A percentile compares a stretch with the other conserved stretches of the same genome.
Evolutionary conservation across 345 rosid species (phyloP).

Genomic region (Aurinia saxatilis): DNA sequence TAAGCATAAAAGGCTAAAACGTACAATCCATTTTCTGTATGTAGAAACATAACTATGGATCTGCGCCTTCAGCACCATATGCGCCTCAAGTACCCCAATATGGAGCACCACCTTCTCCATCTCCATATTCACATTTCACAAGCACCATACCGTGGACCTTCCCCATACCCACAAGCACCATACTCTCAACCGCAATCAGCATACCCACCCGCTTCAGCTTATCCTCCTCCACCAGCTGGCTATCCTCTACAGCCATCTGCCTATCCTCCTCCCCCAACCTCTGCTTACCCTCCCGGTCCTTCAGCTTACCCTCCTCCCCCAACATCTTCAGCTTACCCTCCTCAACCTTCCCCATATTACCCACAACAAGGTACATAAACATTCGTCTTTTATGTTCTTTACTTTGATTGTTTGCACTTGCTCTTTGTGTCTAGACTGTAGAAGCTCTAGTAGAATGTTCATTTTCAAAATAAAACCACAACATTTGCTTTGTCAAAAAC

Average conservation of each 20-base stretch:
- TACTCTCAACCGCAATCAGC: constrained; percentile 34
- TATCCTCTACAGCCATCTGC: constrained; percentile 34
- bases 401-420: neutral
- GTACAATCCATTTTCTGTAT: neutral
- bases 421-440: neutral
- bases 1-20: neutral
- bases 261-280: constrained; percentile 27
- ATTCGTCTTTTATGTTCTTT: neutral
- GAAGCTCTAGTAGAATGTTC: neutral
- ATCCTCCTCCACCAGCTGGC: constrained; percentile 36
- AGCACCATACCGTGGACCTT: constrained; percentile 25
- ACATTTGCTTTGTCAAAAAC: neutral
- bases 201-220: constrained; percentile 32
- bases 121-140: constrained; percentile 32
- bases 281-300: constrained; percentile 32
- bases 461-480: neutral
- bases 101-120: constrained; percentile 29
- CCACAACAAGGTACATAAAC: constrained; percentile 43
- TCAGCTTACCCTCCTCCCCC: constrained; percentile 43
- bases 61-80: constrained; percentile 41
- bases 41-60: constrained; percentile 40
- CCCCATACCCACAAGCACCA: constrained; percentile 26
- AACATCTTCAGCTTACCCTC: constrained; percentile 35
- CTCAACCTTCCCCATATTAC: constrained; percentile 41
- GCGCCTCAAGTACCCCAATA: constrained; percentile 29